These are phyloP conservation scores for Cyclocybe aegerita DNA, from an alignment of 768 basidiomycete genomes.

Conservation along the genomic window DNA sequence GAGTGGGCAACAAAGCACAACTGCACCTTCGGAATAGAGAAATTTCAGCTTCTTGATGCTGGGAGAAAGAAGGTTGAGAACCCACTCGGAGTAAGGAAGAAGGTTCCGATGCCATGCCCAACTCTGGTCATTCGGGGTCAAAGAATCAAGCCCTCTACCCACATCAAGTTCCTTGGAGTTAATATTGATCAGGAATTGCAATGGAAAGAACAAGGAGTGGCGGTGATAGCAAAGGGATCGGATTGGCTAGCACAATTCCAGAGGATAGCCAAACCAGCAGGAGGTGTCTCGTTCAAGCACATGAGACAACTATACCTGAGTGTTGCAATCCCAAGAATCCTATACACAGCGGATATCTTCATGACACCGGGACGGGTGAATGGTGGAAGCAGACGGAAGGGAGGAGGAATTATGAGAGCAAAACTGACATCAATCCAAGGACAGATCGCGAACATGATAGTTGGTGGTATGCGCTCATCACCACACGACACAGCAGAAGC, in stretches of 20 bases:
- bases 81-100: no score
- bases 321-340: not conserved
- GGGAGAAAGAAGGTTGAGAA: no score
- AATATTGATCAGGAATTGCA: conserved; percentile 3
- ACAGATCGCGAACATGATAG: conserved; percentile 10
- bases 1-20: conserved; percentile 11
- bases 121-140: not conserved
- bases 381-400: not conserved
- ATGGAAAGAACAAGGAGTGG: conserved; percentile 6
- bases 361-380: not conserved
- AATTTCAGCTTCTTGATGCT: conserved; percentile 9
- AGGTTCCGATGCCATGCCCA: not conserved
- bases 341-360: not conserved
- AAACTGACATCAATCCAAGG: conserved; percentile 10
- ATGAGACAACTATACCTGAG: not conserved
- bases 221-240: not conserved
- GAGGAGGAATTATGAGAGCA: not conserved
- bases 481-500: conserved; percentile 13
- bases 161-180: conserved; percentile 5
- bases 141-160: not conserved
- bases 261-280: not conserved
- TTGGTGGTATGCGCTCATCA: conserved; percentile 14
- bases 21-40: conserved; percentile 8
- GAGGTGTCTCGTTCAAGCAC: not conserved
- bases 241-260: not conserved